Base-by-base conservation (phyloP, 2,329 filamentous ascomycete genomes). In the Arthrobotrys entomopaga region DNA sequence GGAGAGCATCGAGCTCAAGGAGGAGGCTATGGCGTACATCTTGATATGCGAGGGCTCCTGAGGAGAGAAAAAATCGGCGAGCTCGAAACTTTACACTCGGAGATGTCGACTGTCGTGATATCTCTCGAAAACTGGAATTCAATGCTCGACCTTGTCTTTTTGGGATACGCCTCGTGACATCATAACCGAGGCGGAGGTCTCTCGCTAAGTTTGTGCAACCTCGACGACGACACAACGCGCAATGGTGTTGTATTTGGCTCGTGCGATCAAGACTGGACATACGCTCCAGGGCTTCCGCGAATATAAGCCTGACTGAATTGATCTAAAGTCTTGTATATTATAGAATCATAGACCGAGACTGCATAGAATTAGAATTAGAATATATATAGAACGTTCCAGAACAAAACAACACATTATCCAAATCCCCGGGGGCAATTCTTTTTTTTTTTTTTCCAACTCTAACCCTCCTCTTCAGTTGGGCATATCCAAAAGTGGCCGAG, bases 1-100 rank as follows among this genome's bases (percentile, higher is more conserved):
- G 63, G 70, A 74, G 57, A 74, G 63, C 69, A 73, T 50, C 15
- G 69, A 65, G 19, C 69, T 56, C 15, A 74, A 56, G 19, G 70
- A 61, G 34, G 70, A 74, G 50, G 67, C 58, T n/a, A 49, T 56
- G 50, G 63, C 59, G 43, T 52, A 74, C 70, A 74, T 74, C 6
- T 2, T 13, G 42, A 19, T 10, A 34, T 5, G 10, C 6, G 29
- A 34, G 29, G 29, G 7, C 6, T 34, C 10, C 10, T 34, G 29
- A 34, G 29, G 29, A 34, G 29, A 34, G n/a, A 34, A 10, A 34
- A 1, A 3, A 8, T 8, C 1, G 10, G 29, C 6, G 29, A 34
- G 29, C 29, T 34, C 10, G 29, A 34, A 34, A 10, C 10, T 6
- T 34, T 34, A 34, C 10, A 10, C 29, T 34, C 29, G 29, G 29